Base-by-base conservation (phyloP, 306 rosid genomes). In the Citrullus amarus region DNA sequence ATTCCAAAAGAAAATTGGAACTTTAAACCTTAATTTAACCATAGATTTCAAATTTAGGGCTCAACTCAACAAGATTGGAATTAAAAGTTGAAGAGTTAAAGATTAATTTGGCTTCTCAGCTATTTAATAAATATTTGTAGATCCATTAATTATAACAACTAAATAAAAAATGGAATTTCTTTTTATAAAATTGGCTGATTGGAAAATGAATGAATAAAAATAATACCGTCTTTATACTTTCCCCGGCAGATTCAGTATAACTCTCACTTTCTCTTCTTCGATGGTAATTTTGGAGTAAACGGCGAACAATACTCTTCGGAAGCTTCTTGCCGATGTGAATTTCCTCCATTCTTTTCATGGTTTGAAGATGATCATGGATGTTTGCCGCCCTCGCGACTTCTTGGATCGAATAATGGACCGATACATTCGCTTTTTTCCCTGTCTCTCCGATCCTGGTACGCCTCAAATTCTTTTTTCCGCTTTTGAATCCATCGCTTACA, bases 371-470 rank as follows among this genome's bases (percentile, higher is more conserved):
- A 88, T 84, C 84, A 50, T 79, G n/a, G 80, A 77, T 70, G 44
- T 88, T 4, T 84, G 88, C 86, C 79, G 80, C 44, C 81, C 87
- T 12, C 84, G 79, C 76, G 84, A 80, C 65, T 79, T 80, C 25
- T 76, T 72, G 78, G 84, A 87, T 84, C 87, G 79, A 80, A 50
- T 83, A 8, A 87, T 89, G 91, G 91, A 86, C 76, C 82, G 91
- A 28, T 92, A 80, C 89, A 80, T 57, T 82, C 81, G 83, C 5
- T 30, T 72, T 25, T 65, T 85, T 57, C 98, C 97, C 48, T 96
- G 97, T 77, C 91, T 92, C 75, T 78, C 89, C 55, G 97, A 92
- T 87, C 99, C 97, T 10, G 96, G 99, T 95, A 77, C 75, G 81
- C 59, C 63, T 36, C 6, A 34, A 53, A 53, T 17, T 0, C 44